Conservation (phyloP, 306 rosid genomes). For the Citrullus mucosospermus region DNA sequence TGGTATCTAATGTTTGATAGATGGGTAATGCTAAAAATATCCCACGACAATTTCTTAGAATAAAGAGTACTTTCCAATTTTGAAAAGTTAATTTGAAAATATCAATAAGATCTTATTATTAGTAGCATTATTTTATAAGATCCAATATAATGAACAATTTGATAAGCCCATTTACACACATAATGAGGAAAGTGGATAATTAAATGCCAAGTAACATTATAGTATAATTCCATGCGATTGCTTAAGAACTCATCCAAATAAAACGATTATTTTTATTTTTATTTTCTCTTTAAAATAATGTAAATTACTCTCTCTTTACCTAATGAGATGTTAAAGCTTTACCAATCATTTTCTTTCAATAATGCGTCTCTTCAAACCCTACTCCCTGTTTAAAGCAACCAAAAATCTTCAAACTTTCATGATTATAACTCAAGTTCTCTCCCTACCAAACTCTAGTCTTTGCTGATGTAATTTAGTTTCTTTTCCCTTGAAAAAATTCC, state of each 20-base stretch:
- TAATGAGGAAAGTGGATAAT: background rate
- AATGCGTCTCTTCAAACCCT: background rate
- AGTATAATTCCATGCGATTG: background rate
- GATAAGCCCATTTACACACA: background rate
- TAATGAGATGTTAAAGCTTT: slow-evolving; percentile 8
- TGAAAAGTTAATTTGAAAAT: background rate
- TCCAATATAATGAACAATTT: no score
- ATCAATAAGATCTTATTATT: background rate
- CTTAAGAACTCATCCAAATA: background rate
- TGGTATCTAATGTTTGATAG: no score
- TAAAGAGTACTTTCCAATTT: no score
- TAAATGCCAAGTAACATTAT: background rate
- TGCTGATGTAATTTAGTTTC: background rate
- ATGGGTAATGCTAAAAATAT: no score
- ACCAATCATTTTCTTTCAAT: background rate
- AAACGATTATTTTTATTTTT: background rate
- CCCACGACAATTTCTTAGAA: no score
- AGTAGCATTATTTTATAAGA: no score
- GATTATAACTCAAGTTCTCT: background rate
- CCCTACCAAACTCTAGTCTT: background rate
- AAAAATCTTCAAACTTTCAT: background rate
- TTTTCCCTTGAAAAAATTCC: background rate
- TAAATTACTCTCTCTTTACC: background rate
- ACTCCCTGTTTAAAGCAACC: background rate
- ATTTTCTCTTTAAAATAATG: background rate